Conservation (phyloP, 1,284 basidiomycete species). For the Ceratobasidium sp. region DNA sequence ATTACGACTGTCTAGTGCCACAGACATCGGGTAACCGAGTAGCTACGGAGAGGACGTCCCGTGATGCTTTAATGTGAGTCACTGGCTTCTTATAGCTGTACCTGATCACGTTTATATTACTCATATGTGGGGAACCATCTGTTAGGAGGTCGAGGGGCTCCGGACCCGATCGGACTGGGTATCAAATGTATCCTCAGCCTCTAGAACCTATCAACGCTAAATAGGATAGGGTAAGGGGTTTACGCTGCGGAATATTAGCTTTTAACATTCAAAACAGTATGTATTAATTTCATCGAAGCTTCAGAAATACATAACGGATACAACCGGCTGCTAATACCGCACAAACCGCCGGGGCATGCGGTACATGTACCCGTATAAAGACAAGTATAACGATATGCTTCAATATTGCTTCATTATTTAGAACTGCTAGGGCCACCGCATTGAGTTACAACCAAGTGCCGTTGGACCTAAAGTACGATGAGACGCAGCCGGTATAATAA, state of each 20-base stretch:
- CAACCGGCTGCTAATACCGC: background rate
- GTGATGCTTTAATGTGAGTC: no score
- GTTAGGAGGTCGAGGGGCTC: background rate
- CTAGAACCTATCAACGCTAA: background rate
- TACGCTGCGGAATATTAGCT: no score
- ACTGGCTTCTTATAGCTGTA: background rate
- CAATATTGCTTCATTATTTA: background rate
- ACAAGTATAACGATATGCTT: background rate
- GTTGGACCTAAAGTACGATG: slow-evolving; percentile 18
- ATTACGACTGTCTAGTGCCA: no score
- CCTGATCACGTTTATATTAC: background rate
- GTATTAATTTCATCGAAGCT: background rate
- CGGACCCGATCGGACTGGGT: background rate
- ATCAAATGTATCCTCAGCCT: background rate
- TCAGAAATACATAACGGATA: background rate
- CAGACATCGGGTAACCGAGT: no score
- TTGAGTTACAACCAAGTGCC: slow-evolving; percentile 22
- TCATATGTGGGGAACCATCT: background rate
- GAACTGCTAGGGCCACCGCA: slow-evolving; percentile 20
- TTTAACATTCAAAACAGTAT: background rate
- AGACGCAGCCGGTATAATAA: background rate
- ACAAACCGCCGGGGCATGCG: background rate
- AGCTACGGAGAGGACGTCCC: no score
- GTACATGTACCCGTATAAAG: background rate
- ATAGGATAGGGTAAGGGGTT: no score